Conservation (phyloP, 1,284 basidiomycete genomes). For the Pseudozyma sp. region DNA sequence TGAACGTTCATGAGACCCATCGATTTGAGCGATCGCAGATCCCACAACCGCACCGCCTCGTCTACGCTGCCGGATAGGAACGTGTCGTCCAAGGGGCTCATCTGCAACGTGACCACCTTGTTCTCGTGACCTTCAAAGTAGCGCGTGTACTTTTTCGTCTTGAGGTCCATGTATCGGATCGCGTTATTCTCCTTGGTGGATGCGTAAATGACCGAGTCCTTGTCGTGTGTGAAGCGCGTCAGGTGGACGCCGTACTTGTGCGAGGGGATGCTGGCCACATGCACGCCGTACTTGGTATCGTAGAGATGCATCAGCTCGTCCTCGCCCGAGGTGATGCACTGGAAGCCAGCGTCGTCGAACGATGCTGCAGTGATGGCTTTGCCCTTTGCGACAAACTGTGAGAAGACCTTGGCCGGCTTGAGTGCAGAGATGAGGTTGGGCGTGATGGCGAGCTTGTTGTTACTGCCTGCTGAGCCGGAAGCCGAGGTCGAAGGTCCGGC, state of each 20-base stretch:
- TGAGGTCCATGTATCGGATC: slow-evolving; percentile 90
- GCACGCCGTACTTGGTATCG: slow-evolving; percentile 86
- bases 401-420: slow-evolving; percentile 88
- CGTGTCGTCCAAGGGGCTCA: slow-evolving; percentile 91
- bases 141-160: slow-evolving; percentile 93
- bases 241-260: slow-evolving; percentile 97
- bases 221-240: slow-evolving; percentile 92
- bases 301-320: slow-evolving; percentile 93
- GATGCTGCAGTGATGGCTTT: slow-evolving; percentile 79
- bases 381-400: slow-evolving; percentile 69
- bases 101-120: slow-evolving; percentile 86
- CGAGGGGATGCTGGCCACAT: slow-evolving; percentile 82
- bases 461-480: slow-evolving; percentile 5
- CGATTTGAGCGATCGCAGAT: slow-evolving; percentile 82
- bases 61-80: slow-evolving; percentile 95
- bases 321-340: slow-evolving; percentile 86
- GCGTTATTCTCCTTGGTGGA: slow-evolving; percentile 94
- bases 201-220: slow-evolving; percentile 84
- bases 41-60: slow-evolving; percentile 96
- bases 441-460: slow-evolving; percentile 43
- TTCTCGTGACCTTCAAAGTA: slow-evolving; percentile 94
- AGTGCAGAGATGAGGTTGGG: slow-evolving; percentile 69
- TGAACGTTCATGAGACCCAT: slow-evolving; percentile 73
- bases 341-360: slow-evolving; percentile 91
- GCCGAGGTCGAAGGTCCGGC: slow-evolving; percentile 15